Evolutionary conservation across 306 rosid species (phyloP).

Genomic region (apple (Malus domestica)): DNA sequence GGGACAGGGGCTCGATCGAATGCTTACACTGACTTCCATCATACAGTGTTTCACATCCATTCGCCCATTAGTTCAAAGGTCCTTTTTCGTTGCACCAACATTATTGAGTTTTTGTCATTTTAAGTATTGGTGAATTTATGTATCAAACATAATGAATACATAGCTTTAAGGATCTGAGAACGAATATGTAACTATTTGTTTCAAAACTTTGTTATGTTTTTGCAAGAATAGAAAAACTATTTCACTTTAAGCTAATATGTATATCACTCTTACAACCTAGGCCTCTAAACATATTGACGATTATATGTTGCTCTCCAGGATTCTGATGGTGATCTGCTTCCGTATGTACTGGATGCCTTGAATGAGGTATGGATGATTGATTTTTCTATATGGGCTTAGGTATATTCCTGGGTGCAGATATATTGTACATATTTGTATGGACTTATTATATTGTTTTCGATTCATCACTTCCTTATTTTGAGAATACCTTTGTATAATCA

Average conservation of each 20-base stretch:
- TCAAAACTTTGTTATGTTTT: neutral
- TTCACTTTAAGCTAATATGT: neutral
- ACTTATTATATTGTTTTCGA: too few relatives aligned
- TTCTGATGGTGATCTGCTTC: conserved; percentile 90
- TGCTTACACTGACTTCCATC: conserved; percentile 98
- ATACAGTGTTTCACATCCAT: conserved; percentile 98
- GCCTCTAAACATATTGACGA: conserved; percentile 5
- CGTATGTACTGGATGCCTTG: conserved; percentile 86
- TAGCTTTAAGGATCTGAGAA: neutral
- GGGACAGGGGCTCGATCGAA: conserved; percentile 99
- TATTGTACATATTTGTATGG: neutral
- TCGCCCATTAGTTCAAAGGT: conserved; percentile 88
- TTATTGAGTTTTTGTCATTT: neutral
- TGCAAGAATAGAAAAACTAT: neutral
- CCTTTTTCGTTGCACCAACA: conserved; percentile 6
- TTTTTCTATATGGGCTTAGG: neutral
- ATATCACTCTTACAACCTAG: neutral
- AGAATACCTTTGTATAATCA: neutral
- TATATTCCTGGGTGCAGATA: neutral
- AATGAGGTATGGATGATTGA: conserved; percentile 63
- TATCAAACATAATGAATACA: neutral
- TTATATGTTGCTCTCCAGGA: conserved; percentile 55
- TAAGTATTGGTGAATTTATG: neutral
- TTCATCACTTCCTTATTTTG: too few relatives aligned
- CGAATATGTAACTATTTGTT: too few relatives aligned